A percentile compares a stretch with the other conserved stretches of the same genome.
phyloP scores from a whole-genome alignment of 1,139 yeast genomes.

The Blastobotrys persicus region DNA sequence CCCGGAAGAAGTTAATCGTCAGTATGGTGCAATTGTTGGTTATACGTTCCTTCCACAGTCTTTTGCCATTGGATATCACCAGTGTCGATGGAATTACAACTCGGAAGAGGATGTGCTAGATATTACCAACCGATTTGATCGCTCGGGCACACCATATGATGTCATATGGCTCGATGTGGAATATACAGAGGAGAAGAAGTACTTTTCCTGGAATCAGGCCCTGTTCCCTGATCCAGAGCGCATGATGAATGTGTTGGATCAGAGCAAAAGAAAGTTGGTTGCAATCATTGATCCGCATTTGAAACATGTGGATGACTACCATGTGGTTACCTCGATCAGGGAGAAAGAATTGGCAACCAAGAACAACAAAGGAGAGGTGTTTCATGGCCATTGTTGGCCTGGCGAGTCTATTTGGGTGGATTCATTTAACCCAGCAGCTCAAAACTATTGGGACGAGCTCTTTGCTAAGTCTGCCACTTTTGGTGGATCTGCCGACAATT shows the following conservation, averaged over 20 bases:
- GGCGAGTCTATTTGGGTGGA: conserved; percentile 96
- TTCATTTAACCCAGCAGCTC: conserved; percentile 64
- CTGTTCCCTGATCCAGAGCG: conserved; percentile 70
- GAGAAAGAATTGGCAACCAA: conserved; percentile 43
- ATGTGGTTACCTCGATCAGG: conserved; percentile 54
- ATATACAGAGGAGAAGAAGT: conserved; percentile 79
- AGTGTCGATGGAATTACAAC: conserved; percentile 96
- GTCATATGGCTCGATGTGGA: conserved; percentile 95
- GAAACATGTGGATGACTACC: conserved; percentile 57
- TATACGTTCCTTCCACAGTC: conserved; percentile 69
- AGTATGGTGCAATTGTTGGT: conserved; percentile 77
- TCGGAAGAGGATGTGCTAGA: conserved; percentile 79
- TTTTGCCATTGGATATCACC: conserved; percentile 87
- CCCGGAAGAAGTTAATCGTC: conserved; percentile 58
- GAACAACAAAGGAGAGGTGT: conserved; percentile 51
- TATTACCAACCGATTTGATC: conserved; percentile 68
- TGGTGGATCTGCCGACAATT: conserved; percentile 55
- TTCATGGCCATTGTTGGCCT: conserved; percentile 95
- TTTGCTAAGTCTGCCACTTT: conserved; percentile 45
- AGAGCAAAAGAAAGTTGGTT: conserved; percentile 76
- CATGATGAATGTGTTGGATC: conserved; percentile 63
- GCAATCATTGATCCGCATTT: conserved; percentile 91
- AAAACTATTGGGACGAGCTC: conserved; percentile 56
- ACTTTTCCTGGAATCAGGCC: conserved; percentile 84
- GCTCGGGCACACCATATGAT: conserved; percentile 77